These are phyloP conservation scores for Cladosporium phlei DNA, from an alignment of 2,329 filamentous ascomycete genomes.

Conservation along the genomic window DNA sequence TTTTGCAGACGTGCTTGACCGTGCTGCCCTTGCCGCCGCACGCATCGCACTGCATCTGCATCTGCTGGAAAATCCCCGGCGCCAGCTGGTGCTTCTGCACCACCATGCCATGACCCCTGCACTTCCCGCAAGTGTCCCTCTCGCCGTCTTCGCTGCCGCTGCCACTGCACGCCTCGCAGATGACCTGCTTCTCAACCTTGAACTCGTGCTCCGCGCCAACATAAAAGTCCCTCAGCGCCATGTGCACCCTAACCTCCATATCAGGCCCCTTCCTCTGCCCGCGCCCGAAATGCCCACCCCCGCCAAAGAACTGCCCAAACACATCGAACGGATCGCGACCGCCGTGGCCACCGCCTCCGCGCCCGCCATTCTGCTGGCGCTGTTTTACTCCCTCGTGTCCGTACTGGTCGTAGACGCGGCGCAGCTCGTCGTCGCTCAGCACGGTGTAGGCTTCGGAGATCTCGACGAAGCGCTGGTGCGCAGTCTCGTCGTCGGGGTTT, in stretches of 20 bases:
- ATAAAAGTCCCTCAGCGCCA: slow-evolving; percentile 88
- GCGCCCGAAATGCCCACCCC: slow-evolving; percentile 74
- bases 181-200: slow-evolving; percentile 86
- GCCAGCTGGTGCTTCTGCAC: slow-evolving; percentile 89
- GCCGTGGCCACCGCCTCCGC: slow-evolving; percentile 46
- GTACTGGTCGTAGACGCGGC: slow-evolving; percentile 89
- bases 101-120: slow-evolving; percentile 74
- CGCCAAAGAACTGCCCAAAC: slow-evolving; percentile 95
- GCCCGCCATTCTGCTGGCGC: slow-evolving; percentile 66
- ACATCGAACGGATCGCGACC: slow-evolving; percentile 86
- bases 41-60: slow-evolving; percentile 83
- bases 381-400: slow-evolving; percentile 88
- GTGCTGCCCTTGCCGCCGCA: slow-evolving; percentile 85
- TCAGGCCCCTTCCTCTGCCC: slow-evolving; percentile 78
- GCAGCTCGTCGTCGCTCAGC: slow-evolving; percentile 71
- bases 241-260: slow-evolving; percentile 76
- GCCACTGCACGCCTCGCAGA: slow-evolving; percentile 88
- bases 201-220: slow-evolving; percentile 83
- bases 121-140: slow-evolving; percentile 67
- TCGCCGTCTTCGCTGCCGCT: slow-evolving; percentile 76
- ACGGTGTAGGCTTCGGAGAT: slow-evolving; percentile 94
- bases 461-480: slow-evolving; percentile 86
- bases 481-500: slow-evolving; percentile 78
- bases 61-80: slow-evolving; percentile 97
- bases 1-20: slow-evolving; percentile 78